Base-by-base conservation (phyloP, 2,329 filamentous ascomycete species). In the Aspergillus thermomutatus region DNA sequence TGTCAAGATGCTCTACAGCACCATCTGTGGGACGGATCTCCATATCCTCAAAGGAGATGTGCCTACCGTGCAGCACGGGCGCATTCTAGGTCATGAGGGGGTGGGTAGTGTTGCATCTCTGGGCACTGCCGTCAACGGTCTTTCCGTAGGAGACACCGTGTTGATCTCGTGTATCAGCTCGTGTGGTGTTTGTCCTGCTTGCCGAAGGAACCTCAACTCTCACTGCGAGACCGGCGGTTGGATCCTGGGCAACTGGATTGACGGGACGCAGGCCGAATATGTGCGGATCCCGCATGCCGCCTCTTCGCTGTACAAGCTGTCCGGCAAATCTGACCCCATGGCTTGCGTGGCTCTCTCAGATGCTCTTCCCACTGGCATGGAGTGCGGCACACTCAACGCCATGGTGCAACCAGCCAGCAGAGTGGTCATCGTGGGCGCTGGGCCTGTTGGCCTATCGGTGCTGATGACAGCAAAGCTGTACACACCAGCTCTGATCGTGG, bases 201-300 rank as follows among this genome's bases (percentile, higher is more conserved):
- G 82, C 60, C 76, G 77, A 5, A 70, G 69, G 49, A 79, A 78
- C 23, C 82, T 84, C 77, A 73, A 74, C 56, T 80, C 79, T 27
- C 80, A 83, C 60, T 85, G 83, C 66, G 72, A 72, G 7, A 79
- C 76, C 11, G 82, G 81, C 26, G 82, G 82, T 3, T 85, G 82
- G 82, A 74, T 78, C 4, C 70, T 85, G 1, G 82, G 83, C 21
- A 80, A 85, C 62, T 73, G 71, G 0, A 75, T 79, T 21, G 79
- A 83, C 60, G 82, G 82, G 47, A 83, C 80, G 0, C 82, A 84
- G 63, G 82, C 82, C n/a, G 82, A 84, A 63, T 83, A 79, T 58
- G 81, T 83, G 40, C 74, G 80, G 21, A 77, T 83, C 46, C 80
- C 79, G 1, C 77, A 80, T 63, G 82, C 81, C 0, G 76, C 79